Evolutionary conservation across 345 rosid species (phyloP).

Genomic region (Moricandia arvensis): DNA sequence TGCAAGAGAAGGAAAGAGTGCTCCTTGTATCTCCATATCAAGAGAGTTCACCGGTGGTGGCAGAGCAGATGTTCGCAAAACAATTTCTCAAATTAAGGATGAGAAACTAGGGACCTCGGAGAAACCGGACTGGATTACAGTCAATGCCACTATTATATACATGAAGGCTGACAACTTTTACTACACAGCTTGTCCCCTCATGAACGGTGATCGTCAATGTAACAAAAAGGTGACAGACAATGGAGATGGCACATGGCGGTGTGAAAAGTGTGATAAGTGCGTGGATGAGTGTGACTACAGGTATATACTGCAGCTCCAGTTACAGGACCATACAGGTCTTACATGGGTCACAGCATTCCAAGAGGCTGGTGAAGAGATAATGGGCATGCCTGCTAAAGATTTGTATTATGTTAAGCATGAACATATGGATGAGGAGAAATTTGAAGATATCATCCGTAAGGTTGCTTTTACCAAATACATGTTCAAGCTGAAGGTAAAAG

Average conservation of each 20-base stretch:
- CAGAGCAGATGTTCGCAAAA: conserved; percentile 57
- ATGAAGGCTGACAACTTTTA: conserved; percentile 76
- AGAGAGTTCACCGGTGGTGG: conserved; percentile 50
- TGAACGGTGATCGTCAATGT: conserved; percentile 76
- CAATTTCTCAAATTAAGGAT: conserved; percentile 74
- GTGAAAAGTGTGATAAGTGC: conserved; percentile 76
- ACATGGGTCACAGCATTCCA: conserved; percentile 93
- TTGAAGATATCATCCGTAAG: conserved; percentile 55
- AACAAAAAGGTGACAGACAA: conserved; percentile 79
- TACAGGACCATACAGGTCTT: conserved; percentile 84
- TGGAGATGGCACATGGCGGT: conserved; percentile 89
- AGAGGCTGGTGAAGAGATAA: conserved; percentile 75
- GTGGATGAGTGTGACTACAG: conserved; percentile 81
- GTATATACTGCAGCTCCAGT: conserved; percentile 80
- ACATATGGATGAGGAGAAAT: conserved; percentile 55
- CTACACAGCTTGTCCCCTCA: conserved; percentile 84
- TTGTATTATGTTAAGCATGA: conserved; percentile 60
- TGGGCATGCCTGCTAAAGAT: conserved; percentile 82
- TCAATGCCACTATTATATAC: conserved; percentile 57
- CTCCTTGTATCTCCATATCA: conserved; percentile 63
- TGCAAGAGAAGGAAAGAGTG: conserved; percentile 63
- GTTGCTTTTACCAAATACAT: conserved; percentile 63
- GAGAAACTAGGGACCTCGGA: conserved; percentile 93
- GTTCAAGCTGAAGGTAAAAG: conserved; percentile 89
- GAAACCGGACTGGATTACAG: conserved; percentile 88